phyloP scores from a whole-genome alignment of 139 green algal genomes.

The Closterium sp. region DNA sequence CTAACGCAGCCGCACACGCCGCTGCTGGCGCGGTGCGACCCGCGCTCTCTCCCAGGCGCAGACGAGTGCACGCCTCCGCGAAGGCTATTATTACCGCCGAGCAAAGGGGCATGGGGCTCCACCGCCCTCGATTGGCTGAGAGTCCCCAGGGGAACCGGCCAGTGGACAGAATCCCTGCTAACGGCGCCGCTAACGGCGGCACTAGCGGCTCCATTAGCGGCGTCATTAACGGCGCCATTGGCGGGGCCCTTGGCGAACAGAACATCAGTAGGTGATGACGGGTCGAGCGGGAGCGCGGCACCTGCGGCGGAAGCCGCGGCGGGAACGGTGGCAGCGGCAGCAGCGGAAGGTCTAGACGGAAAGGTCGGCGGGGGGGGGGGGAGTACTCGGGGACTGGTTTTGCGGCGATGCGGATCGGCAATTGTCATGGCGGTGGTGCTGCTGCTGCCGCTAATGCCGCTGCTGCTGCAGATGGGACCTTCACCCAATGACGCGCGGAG shows the following conservation, averaged over 20 bases:
- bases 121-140: not conserved
- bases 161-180: not conserved
- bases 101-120: not conserved
- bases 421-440: not conserved
- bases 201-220: not conserved
- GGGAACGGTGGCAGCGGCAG: too few relatives aligned
- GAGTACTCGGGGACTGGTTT: not conserved
- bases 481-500: not conserved
- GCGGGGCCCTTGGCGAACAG: not conserved
- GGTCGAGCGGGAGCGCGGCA: not conserved
- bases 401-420: not conserved
- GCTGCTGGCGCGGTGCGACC: not conserved
- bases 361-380: not conserved
- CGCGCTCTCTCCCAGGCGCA: not conserved
- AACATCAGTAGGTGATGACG: not conserved
- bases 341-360: not conserved
- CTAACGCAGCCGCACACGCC: not conserved
- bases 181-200: not conserved
- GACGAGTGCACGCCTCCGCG: not conserved
- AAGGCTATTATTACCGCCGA: not conserved
- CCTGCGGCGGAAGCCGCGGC: not conserved
- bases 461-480: not conserved
- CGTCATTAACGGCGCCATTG: not conserved
- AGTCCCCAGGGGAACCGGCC: too few relatives aligned
- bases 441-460: not conserved